A percentile compares a stretch with the other conserved stretches of the same genome.
These are phyloP conservation scores for Teratosphaeria zuluensis DNA, from an alignment of 2,329 filamentous ascomycete genomes.

Conservation along the genomic window DNA sequence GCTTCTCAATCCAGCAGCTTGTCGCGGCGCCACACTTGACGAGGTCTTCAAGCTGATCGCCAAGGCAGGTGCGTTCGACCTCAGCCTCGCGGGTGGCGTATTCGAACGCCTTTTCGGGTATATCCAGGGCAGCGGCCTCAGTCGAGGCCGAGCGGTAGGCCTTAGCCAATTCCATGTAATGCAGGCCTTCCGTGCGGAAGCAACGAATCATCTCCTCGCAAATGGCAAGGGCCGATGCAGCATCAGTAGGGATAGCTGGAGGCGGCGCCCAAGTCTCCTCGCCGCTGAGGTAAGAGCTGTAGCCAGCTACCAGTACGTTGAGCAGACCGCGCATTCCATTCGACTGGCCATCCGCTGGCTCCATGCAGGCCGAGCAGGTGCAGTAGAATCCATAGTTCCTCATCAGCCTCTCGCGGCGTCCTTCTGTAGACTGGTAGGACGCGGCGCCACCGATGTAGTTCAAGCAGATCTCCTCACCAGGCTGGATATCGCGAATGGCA, in stretches of 20 bases:
- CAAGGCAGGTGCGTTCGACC: conserved; percentile 20
- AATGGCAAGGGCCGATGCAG: neutral
- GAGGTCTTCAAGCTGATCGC: conserved; percentile 9
- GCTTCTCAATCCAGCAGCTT: conserved; percentile 4
- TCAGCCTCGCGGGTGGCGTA: conserved; percentile 16
- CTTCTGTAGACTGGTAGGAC: conserved; percentile 4
- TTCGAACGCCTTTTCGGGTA: conserved; percentile 9
- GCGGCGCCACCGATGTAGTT: conserved; percentile 9
- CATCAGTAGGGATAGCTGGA: conserved; percentile 5
- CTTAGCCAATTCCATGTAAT: conserved; percentile 12
- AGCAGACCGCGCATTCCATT: neutral
- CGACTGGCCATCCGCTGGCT: conserved; percentile 4
- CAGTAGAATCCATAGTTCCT: conserved; percentile 21
- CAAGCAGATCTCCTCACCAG: conserved; percentile 13
- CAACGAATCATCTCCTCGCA: conserved; percentile 59
- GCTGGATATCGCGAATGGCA: conserved; percentile 13
- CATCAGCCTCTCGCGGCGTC: conserved; percentile 12
- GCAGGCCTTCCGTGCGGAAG: conserved; percentile 80
- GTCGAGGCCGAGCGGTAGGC: conserved; percentile 16
- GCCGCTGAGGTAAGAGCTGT: conserved; percentile 6
- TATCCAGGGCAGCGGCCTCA: conserved; percentile 7
- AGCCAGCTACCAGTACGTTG: neutral
- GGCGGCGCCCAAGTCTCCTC: conserved; percentile 2
- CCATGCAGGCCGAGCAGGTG: conserved; percentile 17
- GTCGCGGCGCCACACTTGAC: conserved; percentile 2